These are phyloP conservation scores for Cardamine occulta DNA, from an alignment of 345 rosid species.

Conservation along the genomic window DNA sequence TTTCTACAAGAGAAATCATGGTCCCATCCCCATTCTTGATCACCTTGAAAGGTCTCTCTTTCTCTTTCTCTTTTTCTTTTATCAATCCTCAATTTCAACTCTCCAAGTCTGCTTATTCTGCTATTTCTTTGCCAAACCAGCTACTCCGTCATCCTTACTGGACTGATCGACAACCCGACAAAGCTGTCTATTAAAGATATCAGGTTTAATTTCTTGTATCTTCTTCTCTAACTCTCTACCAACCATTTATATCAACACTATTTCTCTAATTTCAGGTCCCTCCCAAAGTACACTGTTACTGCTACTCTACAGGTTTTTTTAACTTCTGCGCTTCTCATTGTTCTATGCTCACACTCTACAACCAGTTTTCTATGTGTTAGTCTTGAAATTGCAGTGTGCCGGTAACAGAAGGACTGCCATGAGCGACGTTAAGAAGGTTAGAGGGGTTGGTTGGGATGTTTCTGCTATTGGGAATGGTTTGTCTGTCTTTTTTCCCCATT, in stretches of 20 bases:
- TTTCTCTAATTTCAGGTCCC: slow-evolving; percentile 54
- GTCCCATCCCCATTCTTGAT: slow-evolving; percentile 86
- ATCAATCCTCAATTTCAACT: background rate
- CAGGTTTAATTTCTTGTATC: slow-evolving; percentile 44
- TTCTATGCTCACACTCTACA: background rate
- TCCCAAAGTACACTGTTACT: slow-evolving; percentile 74
- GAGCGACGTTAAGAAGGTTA: slow-evolving; percentile 79
- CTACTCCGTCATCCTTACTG: slow-evolving; percentile 57
- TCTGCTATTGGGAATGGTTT: slow-evolving; percentile 94
- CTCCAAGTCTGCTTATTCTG: slow-evolving; percentile 16
- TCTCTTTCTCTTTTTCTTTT: background rate
- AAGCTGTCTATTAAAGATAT: slow-evolving; percentile 72
- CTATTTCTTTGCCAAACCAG: slow-evolving; percentile 46
- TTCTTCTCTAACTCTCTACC: background rate
- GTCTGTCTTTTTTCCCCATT: slow-evolving; percentile 15
- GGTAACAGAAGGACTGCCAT: slow-evolving; percentile 98
- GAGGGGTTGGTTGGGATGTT: slow-evolving; percentile 96
- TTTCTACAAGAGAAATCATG: slow-evolving; percentile 95
- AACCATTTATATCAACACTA: background rate
- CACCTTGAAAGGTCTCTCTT: slow-evolving; percentile 61
- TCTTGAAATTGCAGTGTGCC: slow-evolving; percentile 66
- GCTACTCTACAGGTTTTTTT: slow-evolving; percentile 80
- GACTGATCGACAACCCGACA: slow-evolving; percentile 57
- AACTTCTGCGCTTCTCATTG: background rate
- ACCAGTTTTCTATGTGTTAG: background rate